These are phyloP conservation scores for Plasmodium adleri DNA, from an alignment of 169 alveolate species.

Conservation along the genomic window DNA sequence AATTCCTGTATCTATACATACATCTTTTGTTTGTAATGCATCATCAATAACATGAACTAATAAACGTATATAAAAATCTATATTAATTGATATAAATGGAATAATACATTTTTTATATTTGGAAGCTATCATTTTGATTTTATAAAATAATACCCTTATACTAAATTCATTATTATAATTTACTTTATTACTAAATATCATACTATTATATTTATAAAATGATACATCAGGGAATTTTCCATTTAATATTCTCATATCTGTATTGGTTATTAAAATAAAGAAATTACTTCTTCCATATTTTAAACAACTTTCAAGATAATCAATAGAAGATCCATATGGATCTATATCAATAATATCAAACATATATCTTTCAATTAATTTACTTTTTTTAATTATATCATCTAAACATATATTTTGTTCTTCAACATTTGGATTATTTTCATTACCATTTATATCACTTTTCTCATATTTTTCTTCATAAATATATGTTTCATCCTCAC, in stretches of 20 bases:
- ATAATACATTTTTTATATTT: constrained; percentile 90
- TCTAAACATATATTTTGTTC: background rate
- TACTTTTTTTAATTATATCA: constrained; percentile 19
- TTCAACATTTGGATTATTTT: background rate
- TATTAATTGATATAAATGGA: constrained; percentile 93
- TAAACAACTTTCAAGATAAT: constrained; percentile 93
- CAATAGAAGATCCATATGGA: constrained; percentile 96
- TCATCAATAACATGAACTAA: constrained; percentile 90
- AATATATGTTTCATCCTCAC: constrained; percentile 1
- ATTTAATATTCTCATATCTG: constrained; percentile 97
- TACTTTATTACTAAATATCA: constrained; percentile 88
- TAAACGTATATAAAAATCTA: constrained; percentile 94
- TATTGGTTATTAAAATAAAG: constrained; percentile 92
- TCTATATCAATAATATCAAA: constrained; percentile 93
- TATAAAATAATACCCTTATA: constrained; percentile 90
- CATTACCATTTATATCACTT: background rate
- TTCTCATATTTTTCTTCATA: background rate
- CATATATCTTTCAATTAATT: constrained; percentile 64
- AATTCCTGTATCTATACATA: constrained; percentile 87
- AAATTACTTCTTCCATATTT: constrained; percentile 93
- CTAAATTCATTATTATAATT: constrained; percentile 94
- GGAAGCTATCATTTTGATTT: constrained; percentile 92
- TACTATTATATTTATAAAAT: constrained; percentile 95
- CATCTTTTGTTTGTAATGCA: constrained; percentile 90
- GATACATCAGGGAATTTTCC: constrained; percentile 95